Evolutionary conservation across 352 stramenopile genomes (phyloP).

Genomic region (Phytophthora aleatoria): DNA sequence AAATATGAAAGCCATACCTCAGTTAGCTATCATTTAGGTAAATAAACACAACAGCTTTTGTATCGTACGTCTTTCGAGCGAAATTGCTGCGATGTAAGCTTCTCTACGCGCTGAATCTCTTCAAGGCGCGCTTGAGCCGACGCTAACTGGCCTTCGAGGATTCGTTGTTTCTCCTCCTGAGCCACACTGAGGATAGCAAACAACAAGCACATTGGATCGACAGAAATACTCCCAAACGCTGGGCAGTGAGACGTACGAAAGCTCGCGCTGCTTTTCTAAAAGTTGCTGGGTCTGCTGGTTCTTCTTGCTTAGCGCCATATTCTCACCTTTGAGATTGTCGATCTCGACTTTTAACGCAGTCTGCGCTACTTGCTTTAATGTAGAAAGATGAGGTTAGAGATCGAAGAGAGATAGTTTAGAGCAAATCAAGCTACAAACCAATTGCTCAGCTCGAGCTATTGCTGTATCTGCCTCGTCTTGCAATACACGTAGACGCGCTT

Average conservation of each 20-base stretch:
- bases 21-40: background rate
- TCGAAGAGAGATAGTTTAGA: background rate
- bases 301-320: constrained; percentile 56
- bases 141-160: constrained; percentile 69
- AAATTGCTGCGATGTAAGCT: constrained; percentile 67
- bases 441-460: constrained; percentile 39
- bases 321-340: constrained; percentile 58
- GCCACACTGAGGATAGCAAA: constrained; percentile 41
- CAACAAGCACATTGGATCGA: background rate
- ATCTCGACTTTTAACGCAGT: constrained; percentile 41
- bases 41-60: background rate
- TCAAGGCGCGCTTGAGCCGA: constrained; percentile 54
- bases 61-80: constrained; percentile 69
- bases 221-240: background rate
- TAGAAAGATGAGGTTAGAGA: background rate
- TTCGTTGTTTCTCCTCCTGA: constrained; percentile 73
- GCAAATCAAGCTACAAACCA: constrained; percentile 39
- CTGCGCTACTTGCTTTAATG: constrained; percentile 45
- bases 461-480: constrained; percentile 70
- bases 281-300: constrained; percentile 67
- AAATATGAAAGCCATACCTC: background rate
- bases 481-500: constrained; percentile 69
- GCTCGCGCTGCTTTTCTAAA: constrained; percentile 78
- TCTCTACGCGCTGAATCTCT: constrained; percentile 62
- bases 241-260: constrained; percentile 46